A percentile compares a stretch with the other conserved stretches of the same genome.
Conservation (phyloP, 805 yeast genomes). For the Wickerhamiella shivajii region DNA sequence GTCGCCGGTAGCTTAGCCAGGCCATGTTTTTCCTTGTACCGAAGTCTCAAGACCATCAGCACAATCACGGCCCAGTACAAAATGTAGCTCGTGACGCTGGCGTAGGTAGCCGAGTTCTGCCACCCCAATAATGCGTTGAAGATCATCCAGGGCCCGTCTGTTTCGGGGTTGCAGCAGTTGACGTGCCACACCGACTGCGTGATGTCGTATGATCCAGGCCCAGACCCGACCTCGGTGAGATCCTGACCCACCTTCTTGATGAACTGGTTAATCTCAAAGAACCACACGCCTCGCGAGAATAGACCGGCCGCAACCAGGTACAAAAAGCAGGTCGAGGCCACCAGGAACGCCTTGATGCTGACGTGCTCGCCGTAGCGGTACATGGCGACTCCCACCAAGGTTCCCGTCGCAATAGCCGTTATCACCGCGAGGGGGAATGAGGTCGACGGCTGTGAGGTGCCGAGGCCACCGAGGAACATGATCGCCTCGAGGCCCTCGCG, state of each 20-base stretch:
- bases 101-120: slow-evolving; percentile 89
- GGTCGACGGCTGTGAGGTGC: slow-evolving; percentile 51
- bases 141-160: slow-evolving; percentile 88
- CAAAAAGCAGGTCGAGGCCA: slow-evolving; percentile 62
- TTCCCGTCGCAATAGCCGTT: slow-evolving; percentile 44
- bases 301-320: slow-evolving; percentile 80
- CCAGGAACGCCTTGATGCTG: slow-evolving; percentile 59
- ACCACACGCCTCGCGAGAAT: slow-evolving; percentile 82
- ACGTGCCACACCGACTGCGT: slow-evolving; percentile 79
- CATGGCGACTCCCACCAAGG: slow-evolving; percentile 46
- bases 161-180: slow-evolving; percentile 83
- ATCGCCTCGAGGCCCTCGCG: slow-evolving; percentile 89
- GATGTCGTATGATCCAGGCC: slow-evolving; percentile 87
- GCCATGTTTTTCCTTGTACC: slow-evolving; percentile 27
- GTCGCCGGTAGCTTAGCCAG: slow-evolving; percentile 1
- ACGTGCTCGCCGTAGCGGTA: slow-evolving; percentile 69
- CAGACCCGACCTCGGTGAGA: slow-evolving; percentile 76
- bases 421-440: slow-evolving; percentile 53
- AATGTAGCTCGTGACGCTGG: slow-evolving; percentile 62
- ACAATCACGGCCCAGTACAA: slow-evolving; percentile 49
- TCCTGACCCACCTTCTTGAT: slow-evolving; percentile 72
- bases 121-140: slow-evolving; percentile 82
- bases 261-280: slow-evolving; percentile 63
- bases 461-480: slow-evolving; percentile 81
- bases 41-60: slow-evolving; percentile 31